Base-by-base conservation (phyloP, 257 asterid genomes). In the Primulina eburnea region DNA sequence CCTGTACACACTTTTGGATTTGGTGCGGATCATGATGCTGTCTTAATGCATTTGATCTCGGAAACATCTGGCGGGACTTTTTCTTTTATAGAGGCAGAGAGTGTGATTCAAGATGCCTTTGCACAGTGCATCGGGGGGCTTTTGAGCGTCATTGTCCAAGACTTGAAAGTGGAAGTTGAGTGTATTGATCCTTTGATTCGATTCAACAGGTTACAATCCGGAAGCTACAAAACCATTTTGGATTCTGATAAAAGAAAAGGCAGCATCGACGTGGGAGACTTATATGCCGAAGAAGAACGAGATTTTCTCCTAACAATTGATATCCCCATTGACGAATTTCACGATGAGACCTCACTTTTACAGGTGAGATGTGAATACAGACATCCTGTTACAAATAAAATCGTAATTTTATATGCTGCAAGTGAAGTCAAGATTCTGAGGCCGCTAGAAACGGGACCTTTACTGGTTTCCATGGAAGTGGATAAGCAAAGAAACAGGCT, bases 61-160 rank as follows among this genome's bases (percentile, higher is more conserved):
- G 97, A 94, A 74, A 60, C 67, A 58, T 90, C 99, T 0, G 97
- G 99, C 2, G 99, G 99, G 32, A 94, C 99, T 0, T 94, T 94
- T 80, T 94, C 99, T 6, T 94, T 94, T 60, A 89, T 94, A 17
- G 99, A 94, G 82, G 77, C 88, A 0, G 97, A 94, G 68, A 72
- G 55, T 6, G 90, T 86, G 69, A 87, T 93, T 71, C 99, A 93
- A 79, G 99, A 93, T n/a, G 96, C 99, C 18, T 93, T 93, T 64
- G 99, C 99, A 2, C 99, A 93, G 77, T 93, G 99, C 83, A 90
- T 93, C 20, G 99, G 99, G 0, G 99, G 99, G 10, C 86, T 93
- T 38, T 70, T 93, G 73, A 93, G 97, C 50, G 92, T 93, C 17
- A 96, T 93, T 18, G 84, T 82, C 10, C 97, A 93, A 79, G 95